Conservation (phyloP, 208 protist species). For the Kentomonas sorsogonicus region DNA sequence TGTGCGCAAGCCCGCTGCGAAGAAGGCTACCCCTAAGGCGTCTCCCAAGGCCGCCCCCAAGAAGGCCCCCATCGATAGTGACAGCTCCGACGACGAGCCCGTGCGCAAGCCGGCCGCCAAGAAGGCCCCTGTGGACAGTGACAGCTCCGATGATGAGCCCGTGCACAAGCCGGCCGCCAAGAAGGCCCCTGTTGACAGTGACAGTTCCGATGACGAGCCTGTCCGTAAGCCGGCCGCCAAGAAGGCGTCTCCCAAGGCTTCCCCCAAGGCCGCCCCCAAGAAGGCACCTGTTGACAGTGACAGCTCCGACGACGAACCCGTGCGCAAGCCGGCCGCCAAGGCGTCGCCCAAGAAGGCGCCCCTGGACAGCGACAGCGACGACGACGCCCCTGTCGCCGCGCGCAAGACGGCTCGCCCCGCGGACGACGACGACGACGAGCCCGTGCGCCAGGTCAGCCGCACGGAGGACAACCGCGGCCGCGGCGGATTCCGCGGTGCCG, state of each 20-base stretch:
- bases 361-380: slow-evolving; percentile 8
- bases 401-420: slow-evolving; percentile 10
- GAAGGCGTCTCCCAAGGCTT: slow-evolving; percentile 28
- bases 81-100: slow-evolving; percentile 17
- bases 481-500: slow-evolving; percentile 13
- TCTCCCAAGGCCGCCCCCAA: slow-evolving; percentile 24
- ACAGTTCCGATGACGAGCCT: slow-evolving; percentile 38
- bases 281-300: slow-evolving; percentile 16
- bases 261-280: slow-evolving; percentile 24
- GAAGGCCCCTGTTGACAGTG: slow-evolving; percentile 34
- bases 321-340: slow-evolving; percentile 23
- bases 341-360: slow-evolving; percentile 27
- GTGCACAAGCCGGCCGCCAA: slow-evolving; percentile 26
- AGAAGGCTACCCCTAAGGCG: slow-evolving; percentile 29
- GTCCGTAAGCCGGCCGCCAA: slow-evolving; percentile 35
- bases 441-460: slow-evolving; percentile 19
- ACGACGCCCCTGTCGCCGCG: slow-evolving; percentile 20
- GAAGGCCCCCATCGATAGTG: slow-evolving; percentile 18
- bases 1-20: slow-evolving; percentile 34
- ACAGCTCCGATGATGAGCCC: slow-evolving; percentile 20
- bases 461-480: slow-evolving; percentile 13
- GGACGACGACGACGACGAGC: slow-evolving; percentile 25
- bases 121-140: slow-evolving; percentile 14
- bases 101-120: slow-evolving; percentile 14
- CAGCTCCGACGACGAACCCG: slow-evolving; percentile 20